Conservation (phyloP, 148 eudicot genomes). For the Silene uniflora region DNA sequence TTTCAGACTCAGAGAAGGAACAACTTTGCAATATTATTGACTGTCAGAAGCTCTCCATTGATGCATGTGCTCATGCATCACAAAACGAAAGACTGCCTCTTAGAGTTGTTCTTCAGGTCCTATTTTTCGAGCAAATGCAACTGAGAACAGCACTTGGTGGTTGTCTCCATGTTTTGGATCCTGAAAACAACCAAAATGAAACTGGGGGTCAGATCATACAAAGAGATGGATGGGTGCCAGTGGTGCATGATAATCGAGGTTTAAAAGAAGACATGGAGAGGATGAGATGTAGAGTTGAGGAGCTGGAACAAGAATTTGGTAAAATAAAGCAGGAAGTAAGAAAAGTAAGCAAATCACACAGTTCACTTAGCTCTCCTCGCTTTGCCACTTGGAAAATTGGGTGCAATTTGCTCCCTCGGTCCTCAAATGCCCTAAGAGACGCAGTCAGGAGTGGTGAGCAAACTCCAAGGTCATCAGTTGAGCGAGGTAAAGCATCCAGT, state of each 20-base stretch:
- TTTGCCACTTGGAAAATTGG: conserved; percentile 48
- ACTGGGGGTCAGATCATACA: conserved; percentile 43
- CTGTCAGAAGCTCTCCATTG: conserved; percentile 87
- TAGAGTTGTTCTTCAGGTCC: conserved; percentile 78
- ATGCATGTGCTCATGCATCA: conserved; percentile 94
- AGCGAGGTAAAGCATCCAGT: conserved; percentile 38
- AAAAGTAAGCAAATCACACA: conserved; percentile 60
- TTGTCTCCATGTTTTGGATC: conserved; percentile 46
- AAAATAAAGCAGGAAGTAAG: conserved; percentile 72
- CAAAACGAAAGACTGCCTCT: conserved; percentile 86
- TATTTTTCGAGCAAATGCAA: conserved; percentile 90
- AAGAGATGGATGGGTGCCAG: conserved; percentile 75
- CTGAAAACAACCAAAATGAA: conserved; percentile 40
- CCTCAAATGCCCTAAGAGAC: conserved; percentile 47
- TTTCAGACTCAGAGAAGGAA: conserved; percentile 70
- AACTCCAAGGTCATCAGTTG: conserved; percentile 53
- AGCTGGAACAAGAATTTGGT: conserved; percentile 74
- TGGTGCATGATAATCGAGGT: conserved; percentile 62
- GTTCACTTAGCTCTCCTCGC: conserved; percentile 54
- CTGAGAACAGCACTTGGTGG: conserved; percentile 68
- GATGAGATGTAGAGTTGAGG: conserved; percentile 75
- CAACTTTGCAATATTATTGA: conserved; percentile 76
- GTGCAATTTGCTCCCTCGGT: conserved; percentile 49
- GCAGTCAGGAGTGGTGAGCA: conserved; percentile 42
- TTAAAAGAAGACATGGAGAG: conserved; percentile 73